These are phyloP conservation scores for Pseudoturritis turrita DNA, from an alignment of 345 rosid species.

Conservation along the genomic window DNA sequence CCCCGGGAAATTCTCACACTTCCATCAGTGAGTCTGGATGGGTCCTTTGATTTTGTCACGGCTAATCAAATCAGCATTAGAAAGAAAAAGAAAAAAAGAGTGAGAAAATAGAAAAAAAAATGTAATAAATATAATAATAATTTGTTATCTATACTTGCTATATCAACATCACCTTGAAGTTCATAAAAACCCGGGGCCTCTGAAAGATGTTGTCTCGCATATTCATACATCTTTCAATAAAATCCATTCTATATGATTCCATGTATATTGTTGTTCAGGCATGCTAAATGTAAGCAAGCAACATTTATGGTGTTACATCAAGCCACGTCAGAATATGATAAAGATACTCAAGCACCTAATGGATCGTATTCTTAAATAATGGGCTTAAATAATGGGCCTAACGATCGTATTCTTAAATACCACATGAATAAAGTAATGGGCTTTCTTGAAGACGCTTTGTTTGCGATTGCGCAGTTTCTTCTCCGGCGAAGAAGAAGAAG, in stretches of 20 bases:
- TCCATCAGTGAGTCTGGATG: conserved; percentile 1
- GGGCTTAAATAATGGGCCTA: neutral
- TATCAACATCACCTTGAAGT: neutral
- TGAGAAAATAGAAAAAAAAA: neutral
- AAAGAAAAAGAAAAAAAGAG: neutral
- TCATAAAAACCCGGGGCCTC: conserved; percentile 19
- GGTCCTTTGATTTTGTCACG: conserved; percentile 26
- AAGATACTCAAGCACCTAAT: neutral
- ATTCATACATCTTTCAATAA: conserved; percentile 12
- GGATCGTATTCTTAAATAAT: neutral
- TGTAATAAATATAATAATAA: neutral
- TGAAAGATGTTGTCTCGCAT: conserved; percentile 28
- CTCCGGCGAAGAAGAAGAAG: conserved; percentile 23
- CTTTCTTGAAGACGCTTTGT: neutral
- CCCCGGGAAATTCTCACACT: neutral
- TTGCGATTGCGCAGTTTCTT: neutral
- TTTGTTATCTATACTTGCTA: neutral
- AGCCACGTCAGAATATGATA: neutral
- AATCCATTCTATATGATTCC: conserved; percentile 1
- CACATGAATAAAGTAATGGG: neutral
- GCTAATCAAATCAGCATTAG: conserved; percentile 22
- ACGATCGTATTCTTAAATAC: too few species aligned
- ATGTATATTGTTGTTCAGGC: conserved; percentile 18
- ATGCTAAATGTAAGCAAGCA: conserved; percentile 9
- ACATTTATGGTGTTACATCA: conserved; percentile 10